These are phyloP conservation scores for Mallotus japonicus DNA, from an alignment of 441 rosid genomes.

Conservation along the genomic window DNA sequence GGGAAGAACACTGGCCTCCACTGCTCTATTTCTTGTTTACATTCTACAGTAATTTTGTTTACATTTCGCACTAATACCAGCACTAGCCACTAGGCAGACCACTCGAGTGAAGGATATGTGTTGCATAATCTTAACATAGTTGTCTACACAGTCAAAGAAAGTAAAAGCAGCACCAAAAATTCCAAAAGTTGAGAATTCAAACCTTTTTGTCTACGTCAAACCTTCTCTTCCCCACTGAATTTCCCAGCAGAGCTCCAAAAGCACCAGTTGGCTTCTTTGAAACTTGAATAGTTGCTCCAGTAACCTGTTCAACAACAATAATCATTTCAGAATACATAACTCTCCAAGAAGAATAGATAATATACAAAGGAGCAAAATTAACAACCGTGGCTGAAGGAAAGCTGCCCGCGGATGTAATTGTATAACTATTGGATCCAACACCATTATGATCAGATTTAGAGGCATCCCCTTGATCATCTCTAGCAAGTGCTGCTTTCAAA, in stretches of 20 bases:
- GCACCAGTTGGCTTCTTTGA: slow-evolving; percentile 57
- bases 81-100: not conserved
- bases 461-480: slow-evolving; percentile 1
- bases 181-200: slow-evolving; percentile 2
- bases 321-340: slow-evolving; percentile 17
- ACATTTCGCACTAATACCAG: not conserved
- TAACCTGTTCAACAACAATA: slow-evolving; percentile 39
- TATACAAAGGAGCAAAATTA: slow-evolving; percentile 19
- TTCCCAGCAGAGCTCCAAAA: slow-evolving; percentile 62
- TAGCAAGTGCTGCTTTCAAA: not conserved
- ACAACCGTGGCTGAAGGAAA: slow-evolving; percentile 41
- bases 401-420: slow-evolving; percentile 25
- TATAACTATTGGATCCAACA: slow-evolving; percentile 14
- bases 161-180: not conserved
- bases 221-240: slow-evolving; percentile 42
- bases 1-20: not conserved
- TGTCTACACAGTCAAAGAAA: not conserved
- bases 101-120: not conserved
- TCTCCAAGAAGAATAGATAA: slow-evolving; percentile 2
- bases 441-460: slow-evolving; percentile 20
- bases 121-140: not conserved
- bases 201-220: slow-evolving; percentile 48
- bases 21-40: not conserved
- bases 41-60: not conserved
- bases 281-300: slow-evolving; percentile 49